These are phyloP conservation scores for Biscogniauxia mediterranea DNA, from an alignment of 2,329 filamentous ascomycete genomes.

Conservation along the genomic window DNA sequence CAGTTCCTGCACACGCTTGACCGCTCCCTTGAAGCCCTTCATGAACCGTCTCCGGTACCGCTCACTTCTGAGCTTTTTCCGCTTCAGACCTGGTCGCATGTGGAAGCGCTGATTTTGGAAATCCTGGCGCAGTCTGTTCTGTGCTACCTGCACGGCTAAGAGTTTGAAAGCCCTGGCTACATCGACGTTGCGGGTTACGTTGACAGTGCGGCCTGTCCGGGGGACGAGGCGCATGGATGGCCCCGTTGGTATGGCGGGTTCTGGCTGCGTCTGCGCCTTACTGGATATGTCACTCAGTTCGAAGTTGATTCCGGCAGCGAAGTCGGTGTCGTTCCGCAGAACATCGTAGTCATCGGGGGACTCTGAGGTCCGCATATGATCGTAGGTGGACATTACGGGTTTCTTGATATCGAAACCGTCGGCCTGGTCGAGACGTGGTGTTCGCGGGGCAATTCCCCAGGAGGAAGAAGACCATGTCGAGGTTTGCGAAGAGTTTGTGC, in stretches of 20 bases:
- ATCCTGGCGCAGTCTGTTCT: slow-evolving; percentile 60
- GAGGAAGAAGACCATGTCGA: no score
- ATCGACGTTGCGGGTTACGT: slow-evolving; percentile 43
- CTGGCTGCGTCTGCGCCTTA: slow-evolving; percentile 5
- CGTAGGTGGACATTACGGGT: slow-evolving; percentile 21
- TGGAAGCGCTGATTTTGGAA: slow-evolving; percentile 64
- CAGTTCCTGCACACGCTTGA: slow-evolving; percentile 65
- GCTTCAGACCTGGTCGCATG: slow-evolving; percentile 72
- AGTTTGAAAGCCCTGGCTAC: slow-evolving; percentile 44
- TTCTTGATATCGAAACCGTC: slow-evolving; percentile 18
- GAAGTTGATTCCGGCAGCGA: slow-evolving; percentile 21
- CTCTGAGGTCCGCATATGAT: background rate
- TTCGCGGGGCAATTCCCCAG: slow-evolving; percentile 14
- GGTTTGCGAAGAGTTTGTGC: no score
- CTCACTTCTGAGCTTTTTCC: slow-evolving; percentile 70
- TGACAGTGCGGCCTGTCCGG: slow-evolving; percentile 43
- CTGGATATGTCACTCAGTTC: slow-evolving; percentile 26
- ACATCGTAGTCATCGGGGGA: background rate
- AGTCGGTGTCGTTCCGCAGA: background rate
- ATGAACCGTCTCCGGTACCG: slow-evolving; percentile 70
- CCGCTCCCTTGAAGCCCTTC: slow-evolving; percentile 63
- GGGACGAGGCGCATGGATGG: slow-evolving; percentile 40
- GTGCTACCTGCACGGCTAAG: slow-evolving; percentile 38
- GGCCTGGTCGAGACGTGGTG: background rate
- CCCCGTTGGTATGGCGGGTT: slow-evolving; percentile 8